These are phyloP conservation scores for Puccinia novopanici DNA, from an alignment of 1,284 basidiomycete species.

Conservation along the genomic window DNA sequence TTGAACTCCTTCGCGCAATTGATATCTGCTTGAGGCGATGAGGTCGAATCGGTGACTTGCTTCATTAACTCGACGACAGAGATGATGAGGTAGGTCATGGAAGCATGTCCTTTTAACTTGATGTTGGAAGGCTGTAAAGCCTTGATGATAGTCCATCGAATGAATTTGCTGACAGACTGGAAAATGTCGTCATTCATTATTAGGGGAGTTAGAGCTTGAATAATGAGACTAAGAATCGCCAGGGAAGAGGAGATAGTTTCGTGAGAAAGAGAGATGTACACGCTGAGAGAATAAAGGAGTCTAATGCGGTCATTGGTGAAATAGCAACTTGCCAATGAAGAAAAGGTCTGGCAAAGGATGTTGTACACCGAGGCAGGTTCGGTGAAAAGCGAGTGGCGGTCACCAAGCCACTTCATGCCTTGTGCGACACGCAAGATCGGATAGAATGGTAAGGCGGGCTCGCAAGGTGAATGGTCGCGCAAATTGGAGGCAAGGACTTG, in stretches of 20 bases:
- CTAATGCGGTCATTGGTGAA: slow-evolving; percentile 84
- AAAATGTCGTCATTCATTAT: slow-evolving; percentile 39
- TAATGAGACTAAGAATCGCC: slow-evolving; percentile 59
- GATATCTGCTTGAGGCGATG: not conserved
- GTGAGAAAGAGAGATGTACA: slow-evolving; percentile 67
- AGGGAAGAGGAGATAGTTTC: slow-evolving; percentile 64
- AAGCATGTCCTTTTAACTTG: slow-evolving; percentile 21
- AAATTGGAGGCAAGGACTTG: slow-evolving; percentile 30
- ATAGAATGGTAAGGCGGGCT: slow-evolving; percentile 47
- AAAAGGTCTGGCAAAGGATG: slow-evolving; percentile 72
- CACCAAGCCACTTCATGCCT: slow-evolving; percentile 46
- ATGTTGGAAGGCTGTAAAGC: slow-evolving; percentile 19
- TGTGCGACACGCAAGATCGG: slow-evolving; percentile 24
- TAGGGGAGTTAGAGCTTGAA: slow-evolving; percentile 32
- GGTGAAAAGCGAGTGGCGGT: slow-evolving; percentile 22
- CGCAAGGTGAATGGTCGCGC: slow-evolving; percentile 4
- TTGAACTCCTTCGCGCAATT: slow-evolving; percentile 28
- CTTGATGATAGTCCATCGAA: slow-evolving; percentile 33
- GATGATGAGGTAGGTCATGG: slow-evolving; percentile 22
- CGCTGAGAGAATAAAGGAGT: slow-evolving; percentile 70
- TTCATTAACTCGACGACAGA: slow-evolving; percentile 23
- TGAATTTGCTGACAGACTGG: slow-evolving; percentile 33
- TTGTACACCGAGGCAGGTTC: slow-evolving; percentile 67
- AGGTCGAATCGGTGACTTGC: slow-evolving; percentile 24
- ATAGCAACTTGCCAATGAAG: slow-evolving; percentile 69